Evolutionary conservation across 495 filamentous ascomycete species (phyloP).

Genomic region (Echria macrotheca): DNA sequence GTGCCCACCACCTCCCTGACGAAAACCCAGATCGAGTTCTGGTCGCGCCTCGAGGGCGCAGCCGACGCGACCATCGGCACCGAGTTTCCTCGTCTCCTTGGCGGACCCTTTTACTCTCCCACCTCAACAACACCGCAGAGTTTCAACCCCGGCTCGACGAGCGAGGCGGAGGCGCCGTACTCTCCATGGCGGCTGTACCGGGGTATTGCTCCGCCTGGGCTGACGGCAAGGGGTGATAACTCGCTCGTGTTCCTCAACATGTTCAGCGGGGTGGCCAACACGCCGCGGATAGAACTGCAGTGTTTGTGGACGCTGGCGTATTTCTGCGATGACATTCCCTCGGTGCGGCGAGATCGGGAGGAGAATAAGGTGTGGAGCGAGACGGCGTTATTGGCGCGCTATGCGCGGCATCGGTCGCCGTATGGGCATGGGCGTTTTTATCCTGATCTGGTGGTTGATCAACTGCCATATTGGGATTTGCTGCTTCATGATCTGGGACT

Average conservation of each 20-base stretch:
- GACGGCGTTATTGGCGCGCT: conserved; percentile 53
- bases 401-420: conserved; percentile 51
- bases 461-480: conserved; percentile 61
- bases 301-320: conserved; percentile 29
- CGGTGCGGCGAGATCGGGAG: conserved; percentile 17
- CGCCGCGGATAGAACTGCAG: conserved; percentile 21
- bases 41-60: conserved; percentile 15
- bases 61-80: conserved; percentile 55
- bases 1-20: conserved; percentile 11
- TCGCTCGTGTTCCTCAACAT: conserved; percentile 58
- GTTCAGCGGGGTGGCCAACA: conserved; percentile 54
- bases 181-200: conserved; percentile 51
- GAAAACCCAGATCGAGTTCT: conserved; percentile 7
- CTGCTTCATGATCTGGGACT: conserved; percentile 55
- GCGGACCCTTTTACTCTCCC: conserved; percentile 13
- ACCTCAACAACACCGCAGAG: conserved; percentile 5
- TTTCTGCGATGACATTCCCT: conserved; percentile 35
- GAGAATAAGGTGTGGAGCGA: conserved; percentile 36
- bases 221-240: conserved; percentile 15
- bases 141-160: conserved; percentile 1
- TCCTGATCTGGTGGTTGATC: conserved; percentile 62
- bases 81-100: conserved; percentile 52
- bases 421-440: conserved; percentile 51
- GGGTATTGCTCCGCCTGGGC: conserved; percentile 58
- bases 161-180: conserved; percentile 10